Percentiles rank a stretch among this genome's conserved stretches.
Conservation (phyloP, 768 basidiomycete genomes). For the Tylopilus felleus region DNA sequence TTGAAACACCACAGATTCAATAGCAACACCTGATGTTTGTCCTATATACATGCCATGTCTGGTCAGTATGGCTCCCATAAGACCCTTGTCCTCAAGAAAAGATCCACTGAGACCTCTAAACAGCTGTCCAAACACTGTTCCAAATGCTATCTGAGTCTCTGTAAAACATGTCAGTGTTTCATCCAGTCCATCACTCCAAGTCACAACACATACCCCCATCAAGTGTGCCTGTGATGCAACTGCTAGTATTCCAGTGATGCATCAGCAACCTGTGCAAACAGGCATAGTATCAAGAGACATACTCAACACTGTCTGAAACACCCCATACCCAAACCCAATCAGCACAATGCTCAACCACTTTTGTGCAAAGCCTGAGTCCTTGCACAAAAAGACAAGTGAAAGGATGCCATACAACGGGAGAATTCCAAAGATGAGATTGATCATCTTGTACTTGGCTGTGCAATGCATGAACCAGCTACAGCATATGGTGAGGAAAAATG, state of each 20-base stretch:
- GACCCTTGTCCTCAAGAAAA: background rate
- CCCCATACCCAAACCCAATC: background rate
- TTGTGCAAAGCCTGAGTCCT: conserved; percentile 22
- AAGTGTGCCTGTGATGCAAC: conserved; percentile 1
- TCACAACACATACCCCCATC: background rate
- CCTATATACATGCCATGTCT: background rate
- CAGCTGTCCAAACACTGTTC: conserved; percentile 23
- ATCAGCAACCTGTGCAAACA: no score
- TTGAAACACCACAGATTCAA: conserved; percentile 22
- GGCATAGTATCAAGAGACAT: background rate
- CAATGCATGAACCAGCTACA: conserved; percentile 45
- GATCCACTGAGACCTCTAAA: conserved; percentile 21
- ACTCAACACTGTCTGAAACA: conserved; percentile 4
- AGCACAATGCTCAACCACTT: conserved; percentile 18
- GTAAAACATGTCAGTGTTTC: background rate
- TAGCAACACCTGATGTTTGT: conserved; percentile 21
- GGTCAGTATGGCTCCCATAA: background rate
- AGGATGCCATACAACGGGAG: conserved; percentile 44
- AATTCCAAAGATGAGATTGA: conserved; percentile 48
- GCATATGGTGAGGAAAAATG: background rate
- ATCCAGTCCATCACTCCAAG: background rate
- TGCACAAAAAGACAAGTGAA: conserved; percentile 30
- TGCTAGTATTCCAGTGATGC: no score
- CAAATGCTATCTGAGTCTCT: conserved; percentile 22
- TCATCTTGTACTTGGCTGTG: conserved; percentile 48